These are phyloP conservation scores for Coniochaeta sp. DNA, from an alignment of 2,329 filamentous ascomycete species.

Conservation along the genomic window DNA sequence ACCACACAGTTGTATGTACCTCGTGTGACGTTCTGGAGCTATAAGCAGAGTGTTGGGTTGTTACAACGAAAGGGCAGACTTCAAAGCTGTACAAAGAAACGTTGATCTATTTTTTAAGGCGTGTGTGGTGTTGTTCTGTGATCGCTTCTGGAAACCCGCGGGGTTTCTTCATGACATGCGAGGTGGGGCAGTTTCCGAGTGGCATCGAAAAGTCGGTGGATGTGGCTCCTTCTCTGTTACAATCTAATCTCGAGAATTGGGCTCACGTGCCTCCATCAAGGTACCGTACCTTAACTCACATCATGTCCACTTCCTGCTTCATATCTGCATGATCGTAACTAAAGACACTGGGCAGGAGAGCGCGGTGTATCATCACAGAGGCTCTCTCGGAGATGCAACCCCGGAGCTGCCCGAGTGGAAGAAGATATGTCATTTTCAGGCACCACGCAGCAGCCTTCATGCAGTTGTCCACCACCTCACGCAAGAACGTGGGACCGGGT, in stretches of 20 bases:
- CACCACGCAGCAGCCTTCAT: not conserved
- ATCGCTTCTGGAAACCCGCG: not conserved
- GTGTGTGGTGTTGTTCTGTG: not conserved
- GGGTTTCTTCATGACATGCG: conserved; percentile 1
- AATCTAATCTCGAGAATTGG: not conserved
- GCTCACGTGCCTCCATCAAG: not conserved
- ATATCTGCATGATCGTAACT: no score
- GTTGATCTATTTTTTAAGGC: not conserved
- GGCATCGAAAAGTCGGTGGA: not conserved
- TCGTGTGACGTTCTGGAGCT: no score
- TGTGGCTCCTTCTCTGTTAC: not conserved
- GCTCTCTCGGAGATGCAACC: no score
- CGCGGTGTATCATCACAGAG: no score
- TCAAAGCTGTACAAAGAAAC: not conserved
- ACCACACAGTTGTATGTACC: no score
- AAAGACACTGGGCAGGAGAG: no score
- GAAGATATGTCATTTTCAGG: not conserved
- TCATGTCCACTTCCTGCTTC: no score
- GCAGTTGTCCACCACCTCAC: not conserved
- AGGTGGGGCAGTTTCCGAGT: not conserved
- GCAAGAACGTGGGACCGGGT: not conserved
- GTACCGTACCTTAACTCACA: not conserved
- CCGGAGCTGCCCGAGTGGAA: not conserved
- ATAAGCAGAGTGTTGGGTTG: not conserved
- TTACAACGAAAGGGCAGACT: not conserved